Percentiles rank a stretch among this genome's conserved stretches.
Evolutionary conservation across 805 yeast genomes (phyloP).

Genomic region (Candida suzukii): DNA sequence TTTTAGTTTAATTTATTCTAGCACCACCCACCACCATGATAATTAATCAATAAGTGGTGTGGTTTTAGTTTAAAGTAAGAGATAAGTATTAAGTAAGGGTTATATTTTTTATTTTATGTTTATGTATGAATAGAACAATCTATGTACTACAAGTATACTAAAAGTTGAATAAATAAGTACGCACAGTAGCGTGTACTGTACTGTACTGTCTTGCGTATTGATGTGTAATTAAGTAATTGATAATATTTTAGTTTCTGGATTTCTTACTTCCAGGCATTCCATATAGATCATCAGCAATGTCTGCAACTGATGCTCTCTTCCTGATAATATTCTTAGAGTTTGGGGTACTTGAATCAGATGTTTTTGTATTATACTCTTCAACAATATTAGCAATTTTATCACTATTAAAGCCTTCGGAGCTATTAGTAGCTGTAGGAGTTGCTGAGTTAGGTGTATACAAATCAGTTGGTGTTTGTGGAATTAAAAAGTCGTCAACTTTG

Average conservation of each 20-base stretch:
- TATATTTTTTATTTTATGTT: too few relatives aligned
- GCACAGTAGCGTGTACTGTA: too few relatives aligned
- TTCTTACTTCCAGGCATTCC: background rate
- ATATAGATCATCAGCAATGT: background rate
- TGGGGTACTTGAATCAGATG: background rate
- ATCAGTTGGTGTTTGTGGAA: slow-evolving; percentile 21
- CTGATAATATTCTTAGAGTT: background rate
- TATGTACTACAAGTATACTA: too few relatives aligned
- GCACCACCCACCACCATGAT: too few relatives aligned
- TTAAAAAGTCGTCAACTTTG: slow-evolving; percentile 25
- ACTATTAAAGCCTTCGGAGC: slow-evolving; percentile 1
- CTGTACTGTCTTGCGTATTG: too few relatives aligned
- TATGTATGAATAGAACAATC: too few relatives aligned
- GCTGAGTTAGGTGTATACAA: background rate
- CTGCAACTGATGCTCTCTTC: background rate
- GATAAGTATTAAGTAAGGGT: too few relatives aligned
- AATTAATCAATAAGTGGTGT: too few relatives aligned
- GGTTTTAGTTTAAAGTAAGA: too few relatives aligned
- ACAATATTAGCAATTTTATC: background rate
- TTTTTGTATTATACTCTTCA: background rate
- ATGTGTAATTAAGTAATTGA: too few relatives aligned
- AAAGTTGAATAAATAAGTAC: too few relatives aligned
- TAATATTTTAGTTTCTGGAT: background rate
- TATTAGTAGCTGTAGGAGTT: background rate
- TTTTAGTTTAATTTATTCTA: too few relatives aligned